phyloP scores from a whole-genome alignment of 169 alveolate genomes.

The Eimeria acervulina region DNA sequence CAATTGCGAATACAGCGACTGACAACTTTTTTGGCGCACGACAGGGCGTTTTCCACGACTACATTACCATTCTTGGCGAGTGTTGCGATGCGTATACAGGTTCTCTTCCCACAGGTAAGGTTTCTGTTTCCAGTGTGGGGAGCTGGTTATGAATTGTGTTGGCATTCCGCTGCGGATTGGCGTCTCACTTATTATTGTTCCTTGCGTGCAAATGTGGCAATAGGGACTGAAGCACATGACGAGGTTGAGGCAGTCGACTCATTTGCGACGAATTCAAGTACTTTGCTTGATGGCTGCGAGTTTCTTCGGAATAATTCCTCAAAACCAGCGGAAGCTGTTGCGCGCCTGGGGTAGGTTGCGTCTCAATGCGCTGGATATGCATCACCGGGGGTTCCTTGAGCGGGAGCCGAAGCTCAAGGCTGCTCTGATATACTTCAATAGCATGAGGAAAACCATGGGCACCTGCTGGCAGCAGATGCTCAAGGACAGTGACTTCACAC shows the following conservation, averaged over 20 bases:
- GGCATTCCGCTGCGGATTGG: not conserved
- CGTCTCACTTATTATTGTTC: not conserved
- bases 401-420: constrained; percentile 52
- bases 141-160: not conserved
- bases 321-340: constrained; percentile 57
- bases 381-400: constrained; percentile 69
- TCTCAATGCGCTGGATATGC: constrained; percentile 72
- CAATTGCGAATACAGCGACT: not conserved
- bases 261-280: constrained; percentile 69
- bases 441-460: constrained; percentile 45
- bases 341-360: not conserved
- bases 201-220: not conserved
- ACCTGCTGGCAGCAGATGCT: constrained; percentile 79
- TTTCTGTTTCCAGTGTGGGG: not conserved
- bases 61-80: constrained; percentile 31
- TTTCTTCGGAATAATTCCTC: constrained; percentile 72
- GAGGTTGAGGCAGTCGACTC: not conserved
- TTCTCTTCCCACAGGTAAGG: not conserved
- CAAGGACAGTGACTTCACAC: not conserved
- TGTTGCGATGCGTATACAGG: not conserved
- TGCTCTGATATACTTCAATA: constrained; percentile 26
- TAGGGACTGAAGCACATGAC: constrained; percentile 72
- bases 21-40: constrained; percentile 1
- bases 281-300: no score
- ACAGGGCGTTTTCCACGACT: not conserved